phyloP scores from a whole-genome alignment of 2,329 filamentous ascomycete species.

The Penicillium olsonii region DNA sequence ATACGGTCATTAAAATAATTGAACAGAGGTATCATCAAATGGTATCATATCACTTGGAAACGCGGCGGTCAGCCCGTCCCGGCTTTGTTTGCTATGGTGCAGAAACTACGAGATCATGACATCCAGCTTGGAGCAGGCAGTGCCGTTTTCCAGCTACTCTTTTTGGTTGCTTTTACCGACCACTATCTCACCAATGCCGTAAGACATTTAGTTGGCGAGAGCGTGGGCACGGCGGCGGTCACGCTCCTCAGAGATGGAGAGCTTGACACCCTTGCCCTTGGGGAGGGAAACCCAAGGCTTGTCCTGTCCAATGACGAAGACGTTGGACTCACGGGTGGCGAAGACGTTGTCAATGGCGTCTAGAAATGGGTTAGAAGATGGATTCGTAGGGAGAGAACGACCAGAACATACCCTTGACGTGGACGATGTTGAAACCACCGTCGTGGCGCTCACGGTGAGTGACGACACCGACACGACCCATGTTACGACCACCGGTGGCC shows the following conservation, averaged over 20 bases:
- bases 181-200: constrained; percentile 23
- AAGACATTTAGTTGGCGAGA: constrained; percentile 52
- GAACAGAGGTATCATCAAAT: constrained; percentile 30
- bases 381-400: no score
- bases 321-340: constrained; percentile 98
- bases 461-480: constrained; percentile 99
- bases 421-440: constrained; percentile 99
- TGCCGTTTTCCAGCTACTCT: constrained; percentile 34
- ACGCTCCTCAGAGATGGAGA: constrained; percentile 97
- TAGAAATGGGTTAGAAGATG: not conserved
- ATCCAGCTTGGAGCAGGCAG: constrained; percentile 40
- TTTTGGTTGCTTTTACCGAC: constrained; percentile 29
- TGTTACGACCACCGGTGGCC: constrained; percentile 99
- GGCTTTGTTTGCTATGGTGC: constrained; percentile 36
- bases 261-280: constrained; percentile 99
- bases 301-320: constrained; percentile 97
- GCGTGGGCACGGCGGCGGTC: constrained; percentile 84
- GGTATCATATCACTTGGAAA: constrained; percentile 36
- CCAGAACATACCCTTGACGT: constrained; percentile 69
- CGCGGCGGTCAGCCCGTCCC: constrained; percentile 27
- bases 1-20: constrained; percentile 30
- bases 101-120: constrained; percentile 33
- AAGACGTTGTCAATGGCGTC: constrained; percentile 99
- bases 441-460: constrained; percentile 99
- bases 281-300: constrained; percentile 99